Evolutionary conservation across 495 filamentous ascomycete species (phyloP), one percentile per base, ranked within the genome.

Genomic region (Talaromyces thailandensis): DNA sequence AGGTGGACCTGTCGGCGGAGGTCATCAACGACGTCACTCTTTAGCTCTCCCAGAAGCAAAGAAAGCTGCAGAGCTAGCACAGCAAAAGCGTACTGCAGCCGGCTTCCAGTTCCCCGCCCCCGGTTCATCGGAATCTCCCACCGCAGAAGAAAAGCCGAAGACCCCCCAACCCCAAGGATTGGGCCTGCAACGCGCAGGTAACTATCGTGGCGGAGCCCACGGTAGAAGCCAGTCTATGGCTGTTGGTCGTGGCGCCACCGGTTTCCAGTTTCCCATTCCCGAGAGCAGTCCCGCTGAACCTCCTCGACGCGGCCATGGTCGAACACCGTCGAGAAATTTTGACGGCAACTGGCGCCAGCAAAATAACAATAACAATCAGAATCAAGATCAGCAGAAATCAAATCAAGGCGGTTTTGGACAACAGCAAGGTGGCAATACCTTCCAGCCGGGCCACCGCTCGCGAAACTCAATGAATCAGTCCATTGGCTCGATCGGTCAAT

Each of bases 311-410:
- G 78, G 82, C 37, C 94, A 98, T 72, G 86, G 83, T 67, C 84
- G 95, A 58, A 88, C 86, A 8, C 81, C 79, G 6, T 98, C 94
- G 16, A 82, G 94, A 31, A 98, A 98, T 70, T 98, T 98, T 73
- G 95, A 98, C 64, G 85, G 92, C 64, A 98, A 98, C 74, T 98
- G 94, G 94, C 87, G 94, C 66, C 93, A 94, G 71, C 94, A 90
- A 64, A 86, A 85, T 70, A 88, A 88, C 67, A 83, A 84, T 64
- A 86, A 85, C 64, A 68, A 68, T 52, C 80, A 81, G 61, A 68
- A 70, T 31, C 81, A 82, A 64, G 79, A 83, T 56, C 78, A 83
- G 62, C 80, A 81, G 65, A 80, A 79, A 68, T 74, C 77, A 60
- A 69, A 74, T 16, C 85, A 86, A 70, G 86, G 83, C 57, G 87